Percentiles rank a stretch among this genome's conserved stretches.
phyloP scores from a whole-genome alignment of 148 eudicot genomes.

The Chenopodium suecicum region DNA sequence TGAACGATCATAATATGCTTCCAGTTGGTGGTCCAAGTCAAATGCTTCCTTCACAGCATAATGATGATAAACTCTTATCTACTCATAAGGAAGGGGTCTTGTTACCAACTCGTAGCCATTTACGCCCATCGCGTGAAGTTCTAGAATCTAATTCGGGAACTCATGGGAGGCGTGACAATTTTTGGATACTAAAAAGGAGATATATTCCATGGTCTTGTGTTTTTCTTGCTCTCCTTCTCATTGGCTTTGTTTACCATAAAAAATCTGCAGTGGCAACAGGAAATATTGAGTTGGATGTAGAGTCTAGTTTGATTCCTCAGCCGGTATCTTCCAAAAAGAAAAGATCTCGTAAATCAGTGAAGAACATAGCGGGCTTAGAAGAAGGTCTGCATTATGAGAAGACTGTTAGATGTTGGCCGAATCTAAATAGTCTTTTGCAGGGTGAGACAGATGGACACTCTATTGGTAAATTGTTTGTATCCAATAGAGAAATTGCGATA shows the following conservation, averaged over 20 bases:
- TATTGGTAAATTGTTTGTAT: slow-evolving; percentile 67
- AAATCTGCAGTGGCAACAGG: slow-evolving; percentile 20
- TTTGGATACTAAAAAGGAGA: slow-evolving; percentile 23
- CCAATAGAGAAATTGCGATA: slow-evolving; percentile 73
- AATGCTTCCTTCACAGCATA: slow-evolving; percentile 31
- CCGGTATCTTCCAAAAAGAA: slow-evolving; percentile 49
- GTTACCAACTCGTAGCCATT: slow-evolving; percentile 25
- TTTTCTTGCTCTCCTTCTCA: slow-evolving; percentile 32
- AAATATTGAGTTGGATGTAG: slow-evolving; percentile 20
- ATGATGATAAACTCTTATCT: slow-evolving; percentile 33
- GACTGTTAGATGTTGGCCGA: slow-evolving; percentile 33
- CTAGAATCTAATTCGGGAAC: slow-evolving; percentile 20
- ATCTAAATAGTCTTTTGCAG: slow-evolving; percentile 40
- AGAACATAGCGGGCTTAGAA: slow-evolving; percentile 28
- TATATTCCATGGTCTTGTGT: slow-evolving; percentile 27
- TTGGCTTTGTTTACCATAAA: slow-evolving; percentile 30
- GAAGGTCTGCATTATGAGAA: slow-evolving; percentile 27
- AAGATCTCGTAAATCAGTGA: slow-evolving; percentile 60
- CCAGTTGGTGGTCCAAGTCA: slow-evolving; percentile 29
- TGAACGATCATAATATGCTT: slow-evolving; percentile 36
- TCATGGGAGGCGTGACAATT: slow-evolving; percentile 25
- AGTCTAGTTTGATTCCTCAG: slow-evolving; percentile 32
- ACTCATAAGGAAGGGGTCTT: slow-evolving; percentile 17
- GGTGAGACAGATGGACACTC: slow-evolving; percentile 44
- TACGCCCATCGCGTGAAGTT: slow-evolving; percentile 29